A percentile compares a stretch with the other conserved stretches of the same genome.
These are phyloP conservation scores for Solanum commersonii DNA, from an alignment of 257 asterid species.

Conservation along the genomic window DNA sequence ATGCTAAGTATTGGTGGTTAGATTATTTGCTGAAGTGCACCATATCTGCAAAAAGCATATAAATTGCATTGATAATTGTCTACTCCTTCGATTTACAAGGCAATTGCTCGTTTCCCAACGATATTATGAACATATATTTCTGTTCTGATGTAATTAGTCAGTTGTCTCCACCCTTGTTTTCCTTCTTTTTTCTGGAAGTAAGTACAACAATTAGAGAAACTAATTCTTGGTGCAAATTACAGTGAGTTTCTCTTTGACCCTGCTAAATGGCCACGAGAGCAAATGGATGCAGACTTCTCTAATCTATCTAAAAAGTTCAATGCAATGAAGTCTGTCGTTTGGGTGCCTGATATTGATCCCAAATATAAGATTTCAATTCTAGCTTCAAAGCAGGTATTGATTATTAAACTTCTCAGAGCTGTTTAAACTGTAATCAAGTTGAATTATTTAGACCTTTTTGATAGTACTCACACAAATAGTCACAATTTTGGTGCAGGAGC, in stretches of 20 bases:
- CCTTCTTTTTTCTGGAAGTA: neutral
- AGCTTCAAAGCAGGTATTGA: slow-evolving; percentile 79
- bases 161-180: neutral
- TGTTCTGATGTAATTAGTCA: neutral
- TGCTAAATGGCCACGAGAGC: slow-evolving; percentile 72
- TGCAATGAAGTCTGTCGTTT: slow-evolving; percentile 69
- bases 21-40: neutral
- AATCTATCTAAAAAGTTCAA: slow-evolving; percentile 56
- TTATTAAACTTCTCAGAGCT: neutral
- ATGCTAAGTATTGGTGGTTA: neutral
- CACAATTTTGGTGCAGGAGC: slow-evolving; percentile 45
- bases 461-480: neutral
- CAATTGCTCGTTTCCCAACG: neutral
- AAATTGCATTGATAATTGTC: neutral
- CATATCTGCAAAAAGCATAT: neutral
- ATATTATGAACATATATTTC: neutral
- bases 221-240: slow-evolving; percentile 22
- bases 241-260: slow-evolving; percentile 86
- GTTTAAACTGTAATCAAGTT: neutral
- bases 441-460: neutral
- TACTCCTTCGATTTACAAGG: neutral
- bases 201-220: neutral
- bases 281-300: slow-evolving; percentile 73
- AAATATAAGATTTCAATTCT: slow-evolving; percentile 68
- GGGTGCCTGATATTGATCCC: slow-evolving; percentile 70